A percentile compares a stretch with the other conserved stretches of the same genome.
Evolutionary conservation across 305 asterid species (phyloP).

Genomic region (Fraxinus angustifolia): DNA sequence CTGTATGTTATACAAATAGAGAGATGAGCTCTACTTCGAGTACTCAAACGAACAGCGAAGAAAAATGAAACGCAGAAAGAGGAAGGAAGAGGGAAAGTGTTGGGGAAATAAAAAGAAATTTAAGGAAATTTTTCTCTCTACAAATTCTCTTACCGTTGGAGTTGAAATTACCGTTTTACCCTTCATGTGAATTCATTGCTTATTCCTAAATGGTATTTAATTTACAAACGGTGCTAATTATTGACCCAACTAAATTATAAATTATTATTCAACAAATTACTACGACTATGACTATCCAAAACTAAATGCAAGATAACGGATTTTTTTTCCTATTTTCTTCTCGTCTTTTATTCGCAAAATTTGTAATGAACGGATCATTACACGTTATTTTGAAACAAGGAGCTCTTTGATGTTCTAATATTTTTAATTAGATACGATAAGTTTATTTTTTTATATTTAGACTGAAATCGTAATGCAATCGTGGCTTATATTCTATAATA

Average conservation of each 20-base stretch:
- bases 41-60: not conserved
- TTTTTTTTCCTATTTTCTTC: not conserved
- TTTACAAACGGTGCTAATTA: constrained; percentile 4
- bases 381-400: not conserved
- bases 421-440: not conserved
- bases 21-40: not conserved
- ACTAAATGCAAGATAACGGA: not conserved
- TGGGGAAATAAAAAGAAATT: constrained; percentile 21
- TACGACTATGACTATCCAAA: not conserved
- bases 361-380: not conserved
- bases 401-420: not conserved
- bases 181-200: not conserved
- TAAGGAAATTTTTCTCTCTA: constrained; percentile 21
- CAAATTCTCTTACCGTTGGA: constrained; percentile 42
- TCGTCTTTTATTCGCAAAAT: not conserved
- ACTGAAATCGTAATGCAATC: too few relatives aligned
- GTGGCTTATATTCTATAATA: not conserved
- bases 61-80: constrained; percentile 20
- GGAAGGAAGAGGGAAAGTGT: constrained; percentile 15
- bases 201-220: not conserved
- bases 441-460: not conserved
- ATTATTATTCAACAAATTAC: not conserved
- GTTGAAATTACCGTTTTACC: constrained; percentile 33
- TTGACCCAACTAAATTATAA: constrained; percentile 1
- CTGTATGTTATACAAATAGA: not conserved